Conservation (phyloP, 2,329 filamentous ascomycete genomes). For the Zasmidium cellare region DNA sequence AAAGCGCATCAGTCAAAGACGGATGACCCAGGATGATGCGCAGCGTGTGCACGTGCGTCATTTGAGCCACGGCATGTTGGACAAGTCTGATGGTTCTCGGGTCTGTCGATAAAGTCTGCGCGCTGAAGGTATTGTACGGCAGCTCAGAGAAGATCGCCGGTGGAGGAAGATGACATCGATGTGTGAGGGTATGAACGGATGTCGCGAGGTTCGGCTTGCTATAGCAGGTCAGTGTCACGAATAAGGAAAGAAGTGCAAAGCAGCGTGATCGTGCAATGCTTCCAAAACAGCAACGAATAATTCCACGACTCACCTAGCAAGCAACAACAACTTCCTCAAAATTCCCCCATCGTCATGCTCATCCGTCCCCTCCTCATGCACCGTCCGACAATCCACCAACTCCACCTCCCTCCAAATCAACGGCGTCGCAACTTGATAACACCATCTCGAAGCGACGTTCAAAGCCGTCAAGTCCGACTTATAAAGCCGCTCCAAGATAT, state of each 20-base stretch:
- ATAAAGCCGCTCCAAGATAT: constrained; percentile 39
- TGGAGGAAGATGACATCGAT: constrained; percentile 48
- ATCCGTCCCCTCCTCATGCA: constrained; percentile 25
- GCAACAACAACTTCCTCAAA: constrained; percentile 43
- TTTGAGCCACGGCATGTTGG: constrained; percentile 38
- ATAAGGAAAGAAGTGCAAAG: too few relatives aligned
- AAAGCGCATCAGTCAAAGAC: constrained; percentile 39
- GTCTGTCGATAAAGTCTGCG: constrained; percentile 42
- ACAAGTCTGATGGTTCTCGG: constrained; percentile 41
- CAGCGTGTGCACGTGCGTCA: constrained; percentile 46
- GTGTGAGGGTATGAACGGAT: constrained; percentile 45
- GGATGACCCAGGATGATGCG: constrained; percentile 48
- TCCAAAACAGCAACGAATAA: too few relatives aligned
- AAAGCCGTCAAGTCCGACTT: constrained; percentile 32
- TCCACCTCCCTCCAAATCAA: constrained; percentile 44
- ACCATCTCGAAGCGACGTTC: constrained; percentile 37
- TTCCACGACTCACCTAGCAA: constrained; percentile 38
- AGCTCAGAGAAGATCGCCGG: constrained; percentile 48
- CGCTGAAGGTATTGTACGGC: constrained; percentile 41
- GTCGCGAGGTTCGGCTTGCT: constrained; percentile 42
- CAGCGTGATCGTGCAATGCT: too few relatives aligned
- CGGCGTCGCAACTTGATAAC: constrained; percentile 38
- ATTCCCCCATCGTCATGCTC: constrained; percentile 46
- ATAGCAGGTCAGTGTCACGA: neutral
- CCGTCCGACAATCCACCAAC: constrained; percentile 40